A percentile compares a stretch with the other conserved stretches of the same genome.
Conservation (phyloP, 2,329 filamentous ascomycete genomes). For the Alternaria ethzedia region DNA sequence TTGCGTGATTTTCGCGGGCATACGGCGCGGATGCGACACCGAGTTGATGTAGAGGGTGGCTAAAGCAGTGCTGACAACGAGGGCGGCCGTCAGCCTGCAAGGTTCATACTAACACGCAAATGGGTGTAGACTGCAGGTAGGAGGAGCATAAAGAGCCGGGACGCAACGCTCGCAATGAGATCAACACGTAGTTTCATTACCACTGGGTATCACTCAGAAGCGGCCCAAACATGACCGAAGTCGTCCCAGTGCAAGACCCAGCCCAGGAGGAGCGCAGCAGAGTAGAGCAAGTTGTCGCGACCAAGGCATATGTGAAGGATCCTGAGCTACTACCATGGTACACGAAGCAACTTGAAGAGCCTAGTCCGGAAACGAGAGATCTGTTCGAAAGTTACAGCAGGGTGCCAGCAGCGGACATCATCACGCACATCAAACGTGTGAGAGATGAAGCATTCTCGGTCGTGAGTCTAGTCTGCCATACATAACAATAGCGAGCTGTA, state of each 20-base stretch:
- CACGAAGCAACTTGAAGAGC: slow-evolving; percentile 34
- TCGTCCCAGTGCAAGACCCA: background rate
- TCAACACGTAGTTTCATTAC: background rate
- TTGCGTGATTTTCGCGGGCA: background rate
- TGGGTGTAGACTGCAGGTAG: background rate
- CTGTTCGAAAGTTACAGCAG: slow-evolving; percentile 51
- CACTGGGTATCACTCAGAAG: background rate
- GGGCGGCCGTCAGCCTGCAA: slow-evolving; percentile 5
- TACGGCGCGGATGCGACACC: background rate
- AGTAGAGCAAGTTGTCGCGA: slow-evolving; percentile 20
- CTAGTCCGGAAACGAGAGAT: slow-evolving; percentile 38
- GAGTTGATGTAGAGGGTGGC: slow-evolving; percentile 13
- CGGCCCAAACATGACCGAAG: slow-evolving; percentile 17
- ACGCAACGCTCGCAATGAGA: background rate
- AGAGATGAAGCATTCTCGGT: slow-evolving; percentile 43
- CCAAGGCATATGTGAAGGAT: slow-evolving; percentile 25
- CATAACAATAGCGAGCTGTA: background rate
- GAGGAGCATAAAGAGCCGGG: background rate
- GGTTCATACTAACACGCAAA: slow-evolving; percentile 2
- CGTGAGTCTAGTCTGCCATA: slow-evolving; percentile 16
- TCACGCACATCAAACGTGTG: slow-evolving; percentile 45
- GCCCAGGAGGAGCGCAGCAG: slow-evolving; percentile 9
- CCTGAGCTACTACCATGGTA: slow-evolving; percentile 41
- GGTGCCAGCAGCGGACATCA: slow-evolving; percentile 43
- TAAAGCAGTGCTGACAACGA: slow-evolving; percentile 5